Base-by-base conservation (phyloP, 1,284 basidiomycete species). In the Jaminaea rosea region DNA sequence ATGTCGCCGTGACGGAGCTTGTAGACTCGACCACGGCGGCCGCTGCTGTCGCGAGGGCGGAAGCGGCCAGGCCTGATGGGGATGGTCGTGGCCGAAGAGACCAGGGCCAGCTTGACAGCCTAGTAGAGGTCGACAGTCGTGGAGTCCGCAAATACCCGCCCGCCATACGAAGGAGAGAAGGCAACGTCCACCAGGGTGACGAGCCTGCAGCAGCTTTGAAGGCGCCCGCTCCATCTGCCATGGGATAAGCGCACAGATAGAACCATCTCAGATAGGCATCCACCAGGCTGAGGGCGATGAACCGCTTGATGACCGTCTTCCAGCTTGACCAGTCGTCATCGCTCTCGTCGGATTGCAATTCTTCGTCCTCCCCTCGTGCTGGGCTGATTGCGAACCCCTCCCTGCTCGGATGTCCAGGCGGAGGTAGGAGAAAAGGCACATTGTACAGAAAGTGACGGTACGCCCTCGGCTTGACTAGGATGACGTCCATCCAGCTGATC, bases 401-500 rank as follows among this genome's bases (percentile, higher is more conserved):
- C 24, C 17, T 37, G 32, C 3, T 11, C n/a, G 23, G 26, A 26
- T 32, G 27, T n/a, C n/a, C n/a, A n/a, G n/a, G n/a, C n/a, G n/a
- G n/a, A 9, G 31, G 11, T n/a, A 27, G 5, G 27, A 53, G 34
- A n/a, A 29, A 37, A 4, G 45, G 0, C 0, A 87, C 79, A 66
- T 94, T 94, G 72, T 87, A 93, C n/a, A 94, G 77, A 23, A 94
- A 76, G 76, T 94, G 90, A 11, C 87, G 79, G 70, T 87, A 93
- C 1, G 92, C 89, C 21, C 83, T 83, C 19, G 86, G 80, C 72
- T 92, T 93, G 39, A 93, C 80, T 24, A 93, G 79, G 49, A 93
- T 86, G 27, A 29, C 8, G 5, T 46, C 23, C 29, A 32, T 24
- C 17, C 29, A 29, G 17, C 29, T 21, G 28, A 15, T 19, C 24